Evolutionary conservation across 805 yeast species (phyloP), one percentile per base, ranked within the genome.

Genomic region (Grigorovia yakushimaensis): DNA sequence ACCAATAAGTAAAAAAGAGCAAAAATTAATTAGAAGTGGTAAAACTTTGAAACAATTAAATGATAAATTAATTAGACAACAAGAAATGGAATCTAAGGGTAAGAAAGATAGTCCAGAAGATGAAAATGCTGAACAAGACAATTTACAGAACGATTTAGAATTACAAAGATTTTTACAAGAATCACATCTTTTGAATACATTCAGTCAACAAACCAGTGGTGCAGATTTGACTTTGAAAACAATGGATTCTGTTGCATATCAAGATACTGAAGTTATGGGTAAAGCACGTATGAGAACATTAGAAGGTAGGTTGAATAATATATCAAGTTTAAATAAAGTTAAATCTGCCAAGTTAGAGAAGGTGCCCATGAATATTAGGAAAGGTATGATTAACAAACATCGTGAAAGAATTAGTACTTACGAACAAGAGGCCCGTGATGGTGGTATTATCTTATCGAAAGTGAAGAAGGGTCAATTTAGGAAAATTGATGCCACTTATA

Each of bases 321-420:
- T 79, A 1, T 73, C 86, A 0, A 55, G 70, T 6, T 60, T 70
- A 0, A 73, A 74, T 49, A 24, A 66, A 67, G 36, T 59, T 56
- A 55, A 51, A 39, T 45, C 42, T 2, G 49, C 45, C 22, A 76
- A 68, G 46, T 64, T 82, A 35, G 93, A 85, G 54, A 84, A 81
- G 45, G 86, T 88, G 78, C 96, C 98, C 19, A 89, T 93, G 88
- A 64, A 76, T 18, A 79, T 88, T 72, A 75, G 97, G 47, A 85
- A 84, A 59, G 96, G 96, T 2, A 84, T 89, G 82, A 70, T 86
- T 22, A 67, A 71, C 35, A 73, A 80, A 41, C 76, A 81, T 42
- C 65, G 74, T 35, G 62, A 67, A 19, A 76, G 79, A 52, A 76
- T 78, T 18, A 61, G 68, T 21, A 76, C 76, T 56, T 78, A 72